Percentiles rank a stretch among this genome's conserved stretches.
These are phyloP conservation scores for Aspergillus viridinutans DNA, from an alignment of 2,329 filamentous ascomycete species.

Conservation along the genomic window DNA sequence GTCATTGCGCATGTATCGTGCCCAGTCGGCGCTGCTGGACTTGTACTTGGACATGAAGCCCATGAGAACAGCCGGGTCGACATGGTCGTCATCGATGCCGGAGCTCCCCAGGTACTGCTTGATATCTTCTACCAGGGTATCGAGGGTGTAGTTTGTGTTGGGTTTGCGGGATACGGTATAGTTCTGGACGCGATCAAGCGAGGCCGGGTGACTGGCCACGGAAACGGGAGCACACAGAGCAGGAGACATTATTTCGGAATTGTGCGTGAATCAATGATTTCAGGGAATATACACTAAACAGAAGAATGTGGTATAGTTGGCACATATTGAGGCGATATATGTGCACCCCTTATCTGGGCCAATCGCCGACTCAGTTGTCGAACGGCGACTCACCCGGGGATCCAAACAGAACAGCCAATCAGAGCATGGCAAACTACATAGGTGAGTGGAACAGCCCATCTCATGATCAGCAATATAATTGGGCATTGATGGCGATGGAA, in stretches of 20 bases:
- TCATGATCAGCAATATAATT: neutral
- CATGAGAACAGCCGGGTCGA: conserved; percentile 24
- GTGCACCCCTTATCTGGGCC: neutral
- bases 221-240: neutral
- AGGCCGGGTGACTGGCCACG: neutral
- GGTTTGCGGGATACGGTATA: neutral
- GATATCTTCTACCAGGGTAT: conserved; percentile 24
- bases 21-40: conserved; percentile 26
- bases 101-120: conserved; percentile 25
- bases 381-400: neutral
- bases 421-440: neutral
- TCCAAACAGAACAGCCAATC: neutral
- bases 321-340: neutral
- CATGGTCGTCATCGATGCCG: conserved; percentile 23
- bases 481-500: neutral
- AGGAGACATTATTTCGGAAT: neutral
- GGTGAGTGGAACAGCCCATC: neutral
- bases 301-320: neutral
- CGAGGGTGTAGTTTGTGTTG: conserved; percentile 8
- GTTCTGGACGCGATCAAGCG: neutral
- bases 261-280: neutral
- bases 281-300: neutral
- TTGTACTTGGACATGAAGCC: conserved; percentile 24
- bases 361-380: neutral
- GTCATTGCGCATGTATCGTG: conserved; percentile 26